Percentiles rank a stretch among this genome's conserved stretches.
Conservation (phyloP, 2,329 filamentous ascomycete species). For the Elsinoe necatrix region DNA sequence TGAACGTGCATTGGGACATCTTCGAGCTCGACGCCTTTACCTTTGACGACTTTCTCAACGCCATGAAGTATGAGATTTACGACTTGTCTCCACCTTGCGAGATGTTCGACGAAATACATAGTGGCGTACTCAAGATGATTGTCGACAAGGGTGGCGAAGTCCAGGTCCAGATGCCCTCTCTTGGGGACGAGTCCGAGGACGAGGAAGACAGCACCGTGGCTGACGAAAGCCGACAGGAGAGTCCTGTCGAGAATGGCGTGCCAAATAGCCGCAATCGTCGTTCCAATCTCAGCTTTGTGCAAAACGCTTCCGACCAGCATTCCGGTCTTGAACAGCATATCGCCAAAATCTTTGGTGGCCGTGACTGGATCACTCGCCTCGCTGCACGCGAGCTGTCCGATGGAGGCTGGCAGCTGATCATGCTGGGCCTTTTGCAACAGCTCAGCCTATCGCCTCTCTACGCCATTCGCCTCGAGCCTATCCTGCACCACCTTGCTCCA, state of each 20-base stretch:
- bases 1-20: constrained; percentile 96
- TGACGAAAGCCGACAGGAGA: constrained; percentile 43
- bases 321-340: constrained; percentile 14
- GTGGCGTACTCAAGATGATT: constrained; percentile 77
- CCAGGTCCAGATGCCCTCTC: constrained; percentile 66
- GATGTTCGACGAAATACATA: constrained; percentile 83
- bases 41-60: constrained; percentile 90
- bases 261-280: constrained; percentile 65
- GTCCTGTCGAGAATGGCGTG: constrained; percentile 43
- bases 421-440: constrained; percentile 79
- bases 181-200: constrained; percentile 64
- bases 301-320: constrained; percentile 13
- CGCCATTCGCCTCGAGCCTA: constrained; percentile 64
- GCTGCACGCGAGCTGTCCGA: constrained; percentile 75
- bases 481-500: constrained; percentile 75
- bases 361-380: constrained; percentile 78
- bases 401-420: constrained; percentile 84
- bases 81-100: constrained; percentile 60
- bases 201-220: constrained; percentile 57
- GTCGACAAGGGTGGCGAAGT: constrained; percentile 74
- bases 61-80: constrained; percentile 67
- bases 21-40: constrained; percentile 95
- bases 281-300: constrained; percentile 13
- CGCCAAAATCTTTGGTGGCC: constrained; percentile 45
- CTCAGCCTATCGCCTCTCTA: constrained; percentile 67